phyloP scores from a whole-genome alignment of 331 rosid genomes.

The Quercus phellos region DNA sequence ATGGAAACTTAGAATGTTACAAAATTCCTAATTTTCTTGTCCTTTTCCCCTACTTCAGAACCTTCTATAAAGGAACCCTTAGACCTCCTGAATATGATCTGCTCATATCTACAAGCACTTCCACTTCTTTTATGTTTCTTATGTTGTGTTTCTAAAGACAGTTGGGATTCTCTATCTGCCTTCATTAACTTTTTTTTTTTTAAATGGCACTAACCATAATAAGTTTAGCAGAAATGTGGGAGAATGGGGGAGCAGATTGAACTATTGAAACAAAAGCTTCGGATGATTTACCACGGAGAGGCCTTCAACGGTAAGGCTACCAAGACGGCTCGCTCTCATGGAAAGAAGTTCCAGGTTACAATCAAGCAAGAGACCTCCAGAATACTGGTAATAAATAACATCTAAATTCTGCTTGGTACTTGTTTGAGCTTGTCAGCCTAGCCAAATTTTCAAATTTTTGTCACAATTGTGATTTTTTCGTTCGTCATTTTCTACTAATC shows the following conservation, averaged over 20 bases:
- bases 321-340: slow-evolving; percentile 86
- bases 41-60: not conserved
- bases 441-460: not conserved
- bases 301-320: slow-evolving; percentile 83
- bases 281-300: slow-evolving; percentile 66
- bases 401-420: not conserved
- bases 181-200: not conserved
- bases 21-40: not conserved
- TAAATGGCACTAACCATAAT: not conserved
- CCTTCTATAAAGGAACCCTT: not conserved
- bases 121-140: not conserved
- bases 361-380: slow-evolving; percentile 87
- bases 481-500: not conserved
- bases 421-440: not conserved
- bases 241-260: slow-evolving; percentile 82
- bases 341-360: slow-evolving; percentile 85
- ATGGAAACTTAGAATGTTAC: not conserved
- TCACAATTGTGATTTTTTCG: not conserved
- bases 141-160: not conserved
- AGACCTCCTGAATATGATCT: not conserved
- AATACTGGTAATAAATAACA: slow-evolving; percentile 52
- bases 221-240: slow-evolving; percentile 67
- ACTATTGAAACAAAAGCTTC: slow-evolving; percentile 65
- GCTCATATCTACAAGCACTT: not conserved
- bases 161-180: not conserved